Conservation (phyloP, 2,329 filamentous ascomycete species). For the Helicocarpus griseus region DNA sequence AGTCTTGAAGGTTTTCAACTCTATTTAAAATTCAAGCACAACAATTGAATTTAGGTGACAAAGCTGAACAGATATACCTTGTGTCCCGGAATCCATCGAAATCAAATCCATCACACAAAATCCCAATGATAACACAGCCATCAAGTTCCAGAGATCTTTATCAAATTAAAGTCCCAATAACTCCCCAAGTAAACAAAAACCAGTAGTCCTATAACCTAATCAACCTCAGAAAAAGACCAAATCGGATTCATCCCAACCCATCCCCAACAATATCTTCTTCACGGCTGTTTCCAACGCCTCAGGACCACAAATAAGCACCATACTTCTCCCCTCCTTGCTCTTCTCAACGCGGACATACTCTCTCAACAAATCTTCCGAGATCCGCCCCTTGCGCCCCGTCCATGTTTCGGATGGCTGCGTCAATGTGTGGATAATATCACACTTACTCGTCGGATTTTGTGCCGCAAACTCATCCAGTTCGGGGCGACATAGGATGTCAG, state of each 20-base stretch:
- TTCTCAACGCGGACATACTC: slow-evolving; percentile 44
- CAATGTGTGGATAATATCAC: slow-evolving; percentile 59
- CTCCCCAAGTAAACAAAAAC: no score
- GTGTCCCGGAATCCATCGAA: not conserved
- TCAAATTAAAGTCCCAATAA: no score
- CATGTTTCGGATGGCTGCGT: slow-evolving; percentile 55
- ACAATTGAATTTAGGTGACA: no score
- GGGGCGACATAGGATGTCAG: slow-evolving; percentile 70
- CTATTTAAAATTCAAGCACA: no score
- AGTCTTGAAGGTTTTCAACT: no score
- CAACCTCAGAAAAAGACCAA: slow-evolving; percentile 60
- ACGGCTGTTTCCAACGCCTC: slow-evolving; percentile 61
- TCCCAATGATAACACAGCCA: no score
- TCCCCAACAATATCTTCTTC: slow-evolving; percentile 44
- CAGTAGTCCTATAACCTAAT: not conserved
- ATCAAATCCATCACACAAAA: no score
- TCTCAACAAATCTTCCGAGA: slow-evolving; percentile 53
- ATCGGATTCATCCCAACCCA: slow-evolving; percentile 65
- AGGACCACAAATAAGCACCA: slow-evolving; percentile 76
- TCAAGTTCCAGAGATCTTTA: no score
- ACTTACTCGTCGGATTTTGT: slow-evolving; percentile 44
- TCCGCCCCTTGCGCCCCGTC: slow-evolving; percentile 58
- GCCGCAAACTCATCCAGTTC: slow-evolving; percentile 59
- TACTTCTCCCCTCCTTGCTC: slow-evolving; percentile 37
- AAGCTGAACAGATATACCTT: not conserved